These are phyloP conservation scores for Aureobasidium sp. DNA, from an alignment of 2,329 filamentous ascomycete genomes.

Conservation along the genomic window DNA sequence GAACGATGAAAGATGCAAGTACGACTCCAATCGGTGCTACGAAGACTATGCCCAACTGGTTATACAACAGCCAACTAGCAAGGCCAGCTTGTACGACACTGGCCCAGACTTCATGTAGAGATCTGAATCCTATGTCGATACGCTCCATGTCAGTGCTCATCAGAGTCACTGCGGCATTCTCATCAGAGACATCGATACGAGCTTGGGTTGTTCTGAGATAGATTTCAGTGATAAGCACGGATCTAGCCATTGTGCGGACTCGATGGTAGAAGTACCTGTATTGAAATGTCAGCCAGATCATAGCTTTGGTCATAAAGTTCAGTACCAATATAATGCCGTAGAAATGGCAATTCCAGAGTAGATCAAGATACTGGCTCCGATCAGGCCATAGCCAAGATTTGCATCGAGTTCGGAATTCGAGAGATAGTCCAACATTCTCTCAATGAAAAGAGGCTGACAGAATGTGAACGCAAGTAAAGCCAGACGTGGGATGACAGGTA, in stretches of 20 bases:
- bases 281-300: neutral
- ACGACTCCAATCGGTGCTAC: constrained; percentile 6
- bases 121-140: constrained; percentile 6
- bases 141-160: constrained; percentile 17
- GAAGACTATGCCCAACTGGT: constrained; percentile 13
- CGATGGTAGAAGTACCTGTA: neutral
- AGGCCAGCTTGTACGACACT: constrained; percentile 6
- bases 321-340: neutral
- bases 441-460: neutral
- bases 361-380: neutral
- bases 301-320: too few relatives aligned
- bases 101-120: constrained; percentile 15
- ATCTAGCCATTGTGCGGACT: neutral
- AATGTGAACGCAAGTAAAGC: neutral
- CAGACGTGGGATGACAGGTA: neutral
- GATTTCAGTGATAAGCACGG: constrained; percentile 8
- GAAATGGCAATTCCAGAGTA: neutral
- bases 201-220: constrained; percentile 6
- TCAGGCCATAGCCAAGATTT: neutral
- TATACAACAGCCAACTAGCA: constrained; percentile 11
- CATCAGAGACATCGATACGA: neutral
- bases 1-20: neutral
- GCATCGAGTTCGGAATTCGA: neutral
- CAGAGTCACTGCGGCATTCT: constrained; percentile 13
- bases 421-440: neutral